Conservation (phyloP, 345 rosid genomes). For the Melastoma malabathricum region DNA sequence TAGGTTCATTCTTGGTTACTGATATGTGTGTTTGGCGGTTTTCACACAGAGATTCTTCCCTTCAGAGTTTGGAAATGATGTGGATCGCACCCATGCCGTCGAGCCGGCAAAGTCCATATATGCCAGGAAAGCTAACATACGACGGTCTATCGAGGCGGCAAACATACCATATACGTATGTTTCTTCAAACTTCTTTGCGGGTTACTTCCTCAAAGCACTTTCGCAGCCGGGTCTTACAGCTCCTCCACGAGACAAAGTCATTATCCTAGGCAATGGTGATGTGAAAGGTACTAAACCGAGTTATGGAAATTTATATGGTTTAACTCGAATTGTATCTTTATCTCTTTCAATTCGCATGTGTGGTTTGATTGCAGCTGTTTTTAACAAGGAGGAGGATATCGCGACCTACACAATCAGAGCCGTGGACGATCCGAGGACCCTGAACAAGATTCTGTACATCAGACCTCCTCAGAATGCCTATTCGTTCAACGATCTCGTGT, state of each 20-base stretch:
- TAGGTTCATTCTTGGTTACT: background rate
- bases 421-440: background rate
- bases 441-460: background rate
- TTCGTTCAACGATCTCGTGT: background rate
- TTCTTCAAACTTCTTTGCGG: constrained; percentile 8
- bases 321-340: too few relatives aligned
- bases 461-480: background rate
- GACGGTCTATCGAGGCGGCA: constrained; percentile 3
- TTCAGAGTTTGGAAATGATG: constrained; percentile 10
- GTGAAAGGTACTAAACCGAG: constrained; percentile 6
- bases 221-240: constrained; percentile 4
- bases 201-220: constrained; percentile 6
- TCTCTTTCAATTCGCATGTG: too few relatives aligned
- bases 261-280: constrained; percentile 12
- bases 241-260: constrained; percentile 9
- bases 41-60: constrained; percentile 11
- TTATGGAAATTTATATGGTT: background rate
- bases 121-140: constrained; percentile 3
- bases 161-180: constrained; percentile 11
- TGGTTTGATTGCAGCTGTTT: background rate
- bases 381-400: constrained; percentile 1
- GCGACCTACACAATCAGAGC: background rate
- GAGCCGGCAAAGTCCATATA: constrained; percentile 7
- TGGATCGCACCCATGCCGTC: constrained; percentile 6
- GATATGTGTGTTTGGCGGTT: background rate